Evolutionary conservation across 2,329 filamentous ascomycete species (phyloP).

Genomic region (Talaromyces sp.): DNA sequence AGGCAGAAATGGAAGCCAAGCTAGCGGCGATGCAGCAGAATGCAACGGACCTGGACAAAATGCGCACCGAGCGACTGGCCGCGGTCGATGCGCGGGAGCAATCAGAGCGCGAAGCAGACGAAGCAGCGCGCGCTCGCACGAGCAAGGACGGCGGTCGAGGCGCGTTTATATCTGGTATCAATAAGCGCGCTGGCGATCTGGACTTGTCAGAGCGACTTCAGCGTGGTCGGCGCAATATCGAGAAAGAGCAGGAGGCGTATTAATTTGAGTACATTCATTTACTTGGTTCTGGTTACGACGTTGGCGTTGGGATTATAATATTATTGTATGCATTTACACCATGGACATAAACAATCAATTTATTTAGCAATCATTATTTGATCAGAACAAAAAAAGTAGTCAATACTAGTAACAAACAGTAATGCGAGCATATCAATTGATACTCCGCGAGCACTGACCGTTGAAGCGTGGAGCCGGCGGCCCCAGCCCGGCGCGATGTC

Average conservation of each 20-base stretch:
- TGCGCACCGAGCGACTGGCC: constrained; percentile 60
- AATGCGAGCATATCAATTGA: no score
- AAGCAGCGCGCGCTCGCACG: constrained; percentile 53
- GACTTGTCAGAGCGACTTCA: constrained; percentile 38
- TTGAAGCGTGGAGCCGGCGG: background rate
- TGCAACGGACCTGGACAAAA: constrained; percentile 60
- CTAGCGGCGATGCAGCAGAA: constrained; percentile 67
- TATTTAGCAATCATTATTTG: background rate
- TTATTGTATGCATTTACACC: background rate
- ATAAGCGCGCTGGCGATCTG: constrained; percentile 48
- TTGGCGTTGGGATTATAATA: background rate
- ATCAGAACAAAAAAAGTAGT: background rate
- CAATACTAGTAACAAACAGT: no score
- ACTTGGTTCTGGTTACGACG: background rate
- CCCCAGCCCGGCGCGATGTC: background rate
- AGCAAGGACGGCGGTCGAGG: constrained; percentile 58
- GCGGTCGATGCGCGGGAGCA: constrained; percentile 61
- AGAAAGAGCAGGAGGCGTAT: constrained; percentile 32
- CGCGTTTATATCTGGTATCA: constrained; percentile 59
- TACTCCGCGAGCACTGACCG: background rate
- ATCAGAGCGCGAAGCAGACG: constrained; percentile 59
- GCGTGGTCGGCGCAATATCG: constrained; percentile 29
- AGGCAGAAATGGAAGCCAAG: constrained; percentile 59
- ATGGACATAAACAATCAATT: background rate
- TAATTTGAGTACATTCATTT: no score